These are phyloP conservation scores for Colletotrichum eremochloae DNA, from an alignment of 2,329 filamentous ascomycete genomes.

Conservation along the genomic window DNA sequence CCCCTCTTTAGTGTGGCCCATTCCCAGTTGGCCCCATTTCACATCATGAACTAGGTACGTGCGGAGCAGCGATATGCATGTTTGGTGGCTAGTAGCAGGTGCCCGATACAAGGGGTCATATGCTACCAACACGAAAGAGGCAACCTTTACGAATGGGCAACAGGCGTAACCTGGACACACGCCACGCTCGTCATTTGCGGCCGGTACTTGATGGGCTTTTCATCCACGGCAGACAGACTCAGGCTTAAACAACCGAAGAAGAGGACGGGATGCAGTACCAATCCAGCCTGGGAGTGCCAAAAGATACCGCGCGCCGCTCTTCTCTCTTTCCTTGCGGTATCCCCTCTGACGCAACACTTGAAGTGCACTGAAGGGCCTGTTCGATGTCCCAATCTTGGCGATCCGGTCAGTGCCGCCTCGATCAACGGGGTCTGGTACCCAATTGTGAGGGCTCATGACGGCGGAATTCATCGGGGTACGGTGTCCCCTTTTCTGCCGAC, in stretches of 20 bases:
- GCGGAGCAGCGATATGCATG: constrained; percentile 5
- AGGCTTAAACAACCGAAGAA: too few species aligned
- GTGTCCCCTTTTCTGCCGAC: constrained; percentile 28
- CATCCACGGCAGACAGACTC: constrained; percentile 15
- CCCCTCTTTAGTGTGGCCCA: constrained; percentile 9
- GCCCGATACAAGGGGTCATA: background rate
- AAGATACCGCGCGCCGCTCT: too few species aligned
- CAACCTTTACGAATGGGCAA: constrained; percentile 37
- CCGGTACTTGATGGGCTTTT: constrained; percentile 20
- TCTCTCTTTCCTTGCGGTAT: too few species aligned
- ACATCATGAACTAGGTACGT: constrained; percentile 15
- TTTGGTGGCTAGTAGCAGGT: constrained; percentile 6
- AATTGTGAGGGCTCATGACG: constrained; percentile 15
- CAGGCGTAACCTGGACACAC: constrained; percentile 19
- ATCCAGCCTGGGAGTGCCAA: too few species aligned
- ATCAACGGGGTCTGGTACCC: constrained; percentile 32
- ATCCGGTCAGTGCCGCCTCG: constrained; percentile 36
- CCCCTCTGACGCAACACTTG: too few species aligned
- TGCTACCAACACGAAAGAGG: constrained; percentile 35
- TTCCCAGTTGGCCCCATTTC: constrained; percentile 7
- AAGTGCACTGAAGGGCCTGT: constrained; percentile 16
- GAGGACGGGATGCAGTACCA: too few species aligned
- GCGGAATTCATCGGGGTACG: constrained; percentile 14
- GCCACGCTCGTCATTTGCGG: constrained; percentile 13
- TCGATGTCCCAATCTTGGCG: constrained; percentile 35